phyloP scores from a whole-genome alignment of 495 filamentous ascomycete species.

The Darksidea phi region DNA sequence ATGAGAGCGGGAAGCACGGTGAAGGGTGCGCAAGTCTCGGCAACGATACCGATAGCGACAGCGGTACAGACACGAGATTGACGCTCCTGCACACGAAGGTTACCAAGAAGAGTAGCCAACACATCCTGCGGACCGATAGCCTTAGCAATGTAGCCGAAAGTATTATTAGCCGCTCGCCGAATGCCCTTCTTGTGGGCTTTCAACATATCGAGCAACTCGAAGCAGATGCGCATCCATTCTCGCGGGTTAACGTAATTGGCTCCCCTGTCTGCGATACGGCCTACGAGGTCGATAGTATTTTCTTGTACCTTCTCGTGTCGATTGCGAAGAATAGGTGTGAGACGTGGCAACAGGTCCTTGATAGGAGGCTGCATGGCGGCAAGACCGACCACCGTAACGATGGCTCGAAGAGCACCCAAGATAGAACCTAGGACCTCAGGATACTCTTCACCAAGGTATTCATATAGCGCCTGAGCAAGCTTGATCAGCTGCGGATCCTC shows the following conservation, averaged over 20 bases:
- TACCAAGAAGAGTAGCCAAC: conserved; percentile 91
- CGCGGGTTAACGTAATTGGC: conserved; percentile 93
- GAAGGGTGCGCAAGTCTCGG: conserved; percentile 98
- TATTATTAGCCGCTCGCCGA: conserved; percentile 97
- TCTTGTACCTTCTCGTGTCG: conserved; percentile 99
- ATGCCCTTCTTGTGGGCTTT: conserved; percentile 94
- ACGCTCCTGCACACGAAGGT: conserved; percentile 93
- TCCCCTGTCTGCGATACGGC: conserved; percentile 95
- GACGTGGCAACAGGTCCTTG: conserved; percentile 88
- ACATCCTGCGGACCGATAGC: conserved; percentile 98
- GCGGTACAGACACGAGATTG: conserved; percentile 98
- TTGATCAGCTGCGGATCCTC: conserved; percentile 96
- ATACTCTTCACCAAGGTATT: conserved; percentile 98
- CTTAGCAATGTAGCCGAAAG: conserved; percentile 99
- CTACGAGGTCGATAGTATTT: conserved; percentile 98
- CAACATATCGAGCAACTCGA: conserved; percentile 97
- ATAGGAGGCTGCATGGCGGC: conserved; percentile 99
- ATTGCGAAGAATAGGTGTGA: conserved; percentile 96
- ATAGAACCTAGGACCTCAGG: conserved; percentile 97
- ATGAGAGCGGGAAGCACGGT: conserved; percentile 98
- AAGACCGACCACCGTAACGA: conserved; percentile 98
- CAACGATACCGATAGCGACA: conserved; percentile 99
- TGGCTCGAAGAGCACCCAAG: conserved; percentile 87
- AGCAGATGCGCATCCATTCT: conserved; percentile 99
- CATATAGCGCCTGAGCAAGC: conserved; percentile 93